Percentiles rank a stretch among this genome's conserved stretches.
phyloP scores from a whole-genome alignment of 2,329 filamentous ascomycete species.

The Sphaerostilbella broomeana region DNA sequence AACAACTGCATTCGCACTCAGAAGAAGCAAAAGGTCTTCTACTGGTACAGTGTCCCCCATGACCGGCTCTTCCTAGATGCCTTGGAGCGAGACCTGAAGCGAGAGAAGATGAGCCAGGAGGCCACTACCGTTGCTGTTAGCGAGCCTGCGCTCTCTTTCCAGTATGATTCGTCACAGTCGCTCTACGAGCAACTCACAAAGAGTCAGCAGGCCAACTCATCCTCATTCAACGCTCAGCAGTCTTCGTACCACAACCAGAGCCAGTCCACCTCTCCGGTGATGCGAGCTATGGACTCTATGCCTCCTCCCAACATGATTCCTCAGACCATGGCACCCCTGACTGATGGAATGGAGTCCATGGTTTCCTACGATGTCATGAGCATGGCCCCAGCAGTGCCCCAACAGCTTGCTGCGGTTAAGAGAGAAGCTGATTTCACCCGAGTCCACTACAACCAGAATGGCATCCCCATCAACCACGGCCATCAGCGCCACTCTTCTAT shows the following conservation, averaged over 20 bases:
- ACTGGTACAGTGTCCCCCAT: constrained; percentile 99
- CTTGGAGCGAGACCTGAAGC: constrained; percentile 92
- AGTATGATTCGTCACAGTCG: constrained; percentile 98
- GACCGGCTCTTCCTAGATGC: constrained; percentile 96
- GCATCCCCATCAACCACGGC: constrained; percentile 71
- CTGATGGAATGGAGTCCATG: constrained; percentile 66
- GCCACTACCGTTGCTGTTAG: constrained; percentile 93
- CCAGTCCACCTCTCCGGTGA: constrained; percentile 80
- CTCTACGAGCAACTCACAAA: constrained; percentile 99
- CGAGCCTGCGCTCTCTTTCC: constrained; percentile 95
- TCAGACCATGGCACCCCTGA: constrained; percentile 49
- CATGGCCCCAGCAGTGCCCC: constrained; percentile 63
- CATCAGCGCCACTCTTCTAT: constrained; percentile 97
- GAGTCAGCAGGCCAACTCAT: constrained; percentile 96
- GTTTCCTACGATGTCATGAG: constrained; percentile 61
- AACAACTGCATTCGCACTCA: constrained; percentile 99
- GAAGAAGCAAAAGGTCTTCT: constrained; percentile 99
- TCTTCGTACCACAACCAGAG: constrained; percentile 64
- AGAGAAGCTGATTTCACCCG: constrained; percentile 78
- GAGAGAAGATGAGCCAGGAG: constrained; percentile 99
- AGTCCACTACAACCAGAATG: constrained; percentile 87
- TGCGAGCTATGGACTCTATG: constrained; percentile 90
- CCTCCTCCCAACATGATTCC: constrained; percentile 78
- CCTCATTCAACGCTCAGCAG: constrained; percentile 82
- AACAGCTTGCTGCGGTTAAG: constrained; percentile 66